Evolutionary conservation across 345 rosid species (phyloP).

Genomic region (Arabidopsis suecica): DNA sequence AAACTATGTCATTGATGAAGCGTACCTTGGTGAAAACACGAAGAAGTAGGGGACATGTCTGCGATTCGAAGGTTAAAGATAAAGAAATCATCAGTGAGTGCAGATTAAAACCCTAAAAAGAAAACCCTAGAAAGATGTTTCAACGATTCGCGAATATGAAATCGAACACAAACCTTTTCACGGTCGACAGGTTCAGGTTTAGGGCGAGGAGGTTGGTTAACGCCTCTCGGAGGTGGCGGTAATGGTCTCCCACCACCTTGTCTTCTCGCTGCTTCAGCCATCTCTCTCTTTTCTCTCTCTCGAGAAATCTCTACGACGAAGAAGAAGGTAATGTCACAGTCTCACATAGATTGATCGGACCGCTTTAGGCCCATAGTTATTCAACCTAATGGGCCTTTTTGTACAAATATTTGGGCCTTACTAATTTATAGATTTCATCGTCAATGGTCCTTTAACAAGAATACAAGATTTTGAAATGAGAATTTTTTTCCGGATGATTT

Average conservation of each 20-base stretch:
- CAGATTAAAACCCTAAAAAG: not conserved
- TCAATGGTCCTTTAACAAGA: not conserved
- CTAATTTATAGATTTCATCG: not conserved
- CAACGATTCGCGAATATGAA: not conserved
- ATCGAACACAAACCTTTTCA: slow-evolving; percentile 62
- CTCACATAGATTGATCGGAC: not conserved
- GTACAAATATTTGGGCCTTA: not conserved
- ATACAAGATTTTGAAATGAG: not conserved
- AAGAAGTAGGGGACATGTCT: slow-evolving; percentile 95
- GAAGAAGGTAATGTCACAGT: slow-evolving; percentile 7
- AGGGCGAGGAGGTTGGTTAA: slow-evolving; percentile 63
- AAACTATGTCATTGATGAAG: not conserved
- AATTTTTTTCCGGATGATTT: not conserved
- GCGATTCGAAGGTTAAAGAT: slow-evolving; percentile 35
- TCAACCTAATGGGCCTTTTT: slow-evolving; percentile 11
- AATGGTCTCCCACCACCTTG: slow-evolving; percentile 67
- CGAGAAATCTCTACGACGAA: slow-evolving; percentile 9
- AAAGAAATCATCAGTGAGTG: not conserved
- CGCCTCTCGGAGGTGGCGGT: slow-evolving; percentile 62
- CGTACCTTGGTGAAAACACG: slow-evolving; percentile 95
- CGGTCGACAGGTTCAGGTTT: slow-evolving; percentile 79
- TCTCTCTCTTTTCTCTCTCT: slow-evolving; percentile 38
- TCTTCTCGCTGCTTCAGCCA: slow-evolving; percentile 70
- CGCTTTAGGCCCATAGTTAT: slow-evolving; percentile 14
- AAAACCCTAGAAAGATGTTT: slow-evolving; percentile 20